phyloP scores from a whole-genome alignment of 257 asterid species.

The Cinchona pubescens region DNA sequence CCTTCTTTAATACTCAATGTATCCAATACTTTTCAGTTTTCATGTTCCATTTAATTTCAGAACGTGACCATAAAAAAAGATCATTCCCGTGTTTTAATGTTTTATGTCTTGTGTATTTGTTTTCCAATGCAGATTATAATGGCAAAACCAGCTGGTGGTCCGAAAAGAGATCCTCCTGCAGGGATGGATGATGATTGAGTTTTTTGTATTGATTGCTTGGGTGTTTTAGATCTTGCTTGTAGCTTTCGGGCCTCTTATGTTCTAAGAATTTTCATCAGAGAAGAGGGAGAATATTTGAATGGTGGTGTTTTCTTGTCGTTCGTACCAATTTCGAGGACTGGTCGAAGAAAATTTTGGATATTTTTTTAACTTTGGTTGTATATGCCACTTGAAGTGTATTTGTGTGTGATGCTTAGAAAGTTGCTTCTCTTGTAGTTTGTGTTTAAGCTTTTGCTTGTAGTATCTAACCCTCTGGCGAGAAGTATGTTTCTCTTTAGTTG shows the following conservation, averaged over 20 bases:
- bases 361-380: conserved; percentile 10
- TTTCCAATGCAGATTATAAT: conserved; percentile 44
- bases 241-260: neutral
- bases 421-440: neutral
- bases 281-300: neutral
- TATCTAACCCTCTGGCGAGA: neutral
- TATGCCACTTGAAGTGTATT: conserved; percentile 3
- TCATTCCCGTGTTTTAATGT: neutral
- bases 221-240: neutral
- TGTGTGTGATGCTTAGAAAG: neutral
- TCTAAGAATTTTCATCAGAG: neutral
- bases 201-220: neutral
- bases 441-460: neutral
- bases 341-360: conserved; percentile 14
- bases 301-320: neutral
- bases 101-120: neutral
- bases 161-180: conserved; percentile 31
- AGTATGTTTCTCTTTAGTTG: neutral
- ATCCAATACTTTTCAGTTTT: neutral
- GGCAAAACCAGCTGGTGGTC: conserved; percentile 64
- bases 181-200: conserved; percentile 49
- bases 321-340: neutral
- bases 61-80: neutral
- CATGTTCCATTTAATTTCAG: neutral
- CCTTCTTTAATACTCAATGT: neutral